These are phyloP conservation scores for Calonectria henricotiae DNA, from an alignment of 2,329 filamentous ascomycete genomes.

Conservation along the genomic window DNA sequence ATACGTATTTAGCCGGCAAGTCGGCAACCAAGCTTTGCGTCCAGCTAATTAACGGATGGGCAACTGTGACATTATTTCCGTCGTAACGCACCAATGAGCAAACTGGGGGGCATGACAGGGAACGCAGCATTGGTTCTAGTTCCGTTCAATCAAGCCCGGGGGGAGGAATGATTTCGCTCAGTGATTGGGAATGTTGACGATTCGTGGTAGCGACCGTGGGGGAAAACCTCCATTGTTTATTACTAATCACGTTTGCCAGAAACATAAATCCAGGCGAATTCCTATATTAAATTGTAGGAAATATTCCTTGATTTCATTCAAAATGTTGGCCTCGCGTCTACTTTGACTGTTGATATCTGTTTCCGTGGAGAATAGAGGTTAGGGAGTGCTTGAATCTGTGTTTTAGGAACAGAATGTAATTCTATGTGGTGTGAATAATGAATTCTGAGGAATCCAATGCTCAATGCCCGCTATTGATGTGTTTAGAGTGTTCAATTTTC, in stretches of 20 bases:
- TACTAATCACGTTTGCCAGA: not conserved
- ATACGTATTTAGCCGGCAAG: constrained; percentile 23
- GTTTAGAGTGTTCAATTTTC: not conserved
- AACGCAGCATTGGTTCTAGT: not conserved
- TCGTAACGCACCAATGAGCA: constrained; percentile 8
- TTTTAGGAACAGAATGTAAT: not conserved
- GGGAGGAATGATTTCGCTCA: not conserved
- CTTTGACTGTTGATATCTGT: too few relatives aligned
- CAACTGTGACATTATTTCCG: not conserved
- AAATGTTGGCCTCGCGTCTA: too few relatives aligned
- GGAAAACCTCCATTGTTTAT: not conserved
- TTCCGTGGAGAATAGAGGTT: too few relatives aligned
- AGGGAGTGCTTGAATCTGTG: too few relatives aligned
- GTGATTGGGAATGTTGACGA: not conserved
- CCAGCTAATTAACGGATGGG: constrained; percentile 1
- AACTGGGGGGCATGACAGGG: not conserved
- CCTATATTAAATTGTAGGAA: not conserved
- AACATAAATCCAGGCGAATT: not conserved
- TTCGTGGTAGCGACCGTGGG: not conserved
- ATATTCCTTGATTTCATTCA: too few relatives aligned
- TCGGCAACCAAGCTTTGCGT: constrained; percentile 19
- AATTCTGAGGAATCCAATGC: not conserved
- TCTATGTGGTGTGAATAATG: too few relatives aligned
- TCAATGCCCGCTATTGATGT: not conserved
- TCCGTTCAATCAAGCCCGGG: not conserved